These are phyloP conservation scores for Kodamaea kakaduensis DNA, from an alignment of 805 yeast species.

Conservation along the genomic window DNA sequence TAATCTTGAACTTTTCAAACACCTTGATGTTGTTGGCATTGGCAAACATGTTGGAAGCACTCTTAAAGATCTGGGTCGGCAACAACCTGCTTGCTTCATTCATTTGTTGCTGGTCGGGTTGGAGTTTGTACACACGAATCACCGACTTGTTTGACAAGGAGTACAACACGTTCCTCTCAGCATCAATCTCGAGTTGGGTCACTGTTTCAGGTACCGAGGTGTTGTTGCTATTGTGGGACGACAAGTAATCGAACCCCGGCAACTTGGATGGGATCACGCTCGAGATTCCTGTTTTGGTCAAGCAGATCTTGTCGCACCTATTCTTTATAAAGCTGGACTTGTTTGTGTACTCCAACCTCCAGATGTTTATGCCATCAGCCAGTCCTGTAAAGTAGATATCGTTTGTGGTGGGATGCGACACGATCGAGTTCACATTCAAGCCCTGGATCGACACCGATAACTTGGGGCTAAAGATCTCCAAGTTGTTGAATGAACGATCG, in stretches of 20 bases:
- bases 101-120: conserved; percentile 38
- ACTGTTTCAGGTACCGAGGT: conserved; percentile 49
- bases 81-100: conserved; percentile 35
- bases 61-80: conserved; percentile 45
- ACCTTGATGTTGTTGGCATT: conserved; percentile 53
- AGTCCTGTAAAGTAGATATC: conserved; percentile 84
- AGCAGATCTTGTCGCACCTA: conserved; percentile 77
- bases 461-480: conserved; percentile 78
- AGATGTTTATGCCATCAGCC: conserved; percentile 71
- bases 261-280: conserved; percentile 36
- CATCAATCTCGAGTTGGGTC: conserved; percentile 67
- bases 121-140: conserved; percentile 72
- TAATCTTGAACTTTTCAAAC: conserved; percentile 49
- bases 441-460: conserved; percentile 80
- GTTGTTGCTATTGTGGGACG: conserved; percentile 12
- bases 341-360: conserved; percentile 83
- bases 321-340: conserved; percentile 84
- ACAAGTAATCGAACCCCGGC: conserved; percentile 32
- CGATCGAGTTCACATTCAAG: conserved; percentile 60
- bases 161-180: conserved; percentile 71
- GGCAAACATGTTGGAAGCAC: conserved; percentile 48
- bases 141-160: conserved; percentile 77
- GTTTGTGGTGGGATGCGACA: conserved; percentile 57
- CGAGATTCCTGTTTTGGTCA: conserved; percentile 59
- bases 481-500: conserved; percentile 36